Conservation (phyloP, 1,139 yeast genomes). For the Yamadazyma oceani region DNA sequence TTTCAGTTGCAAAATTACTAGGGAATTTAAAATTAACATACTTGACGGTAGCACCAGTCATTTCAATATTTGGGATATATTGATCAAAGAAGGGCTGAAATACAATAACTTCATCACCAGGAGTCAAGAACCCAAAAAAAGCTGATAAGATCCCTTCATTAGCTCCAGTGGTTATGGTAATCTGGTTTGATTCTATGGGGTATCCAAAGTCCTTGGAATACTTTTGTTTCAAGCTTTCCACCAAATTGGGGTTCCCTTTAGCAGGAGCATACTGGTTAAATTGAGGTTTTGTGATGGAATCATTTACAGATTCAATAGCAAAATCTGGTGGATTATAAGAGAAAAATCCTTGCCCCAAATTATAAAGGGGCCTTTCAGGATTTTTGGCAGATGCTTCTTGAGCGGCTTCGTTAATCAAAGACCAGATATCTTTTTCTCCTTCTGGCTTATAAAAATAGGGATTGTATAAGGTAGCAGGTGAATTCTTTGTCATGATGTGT, state of each 20-base stretch:
- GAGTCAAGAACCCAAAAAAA: constrained; percentile 78
- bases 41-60: constrained; percentile 88
- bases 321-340: constrained; percentile 92
- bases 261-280: constrained; percentile 93
- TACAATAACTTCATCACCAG: constrained; percentile 96
- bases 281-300: constrained; percentile 68
- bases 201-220: constrained; percentile 69
- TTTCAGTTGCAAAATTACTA: constrained; percentile 59
- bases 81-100: constrained; percentile 97
- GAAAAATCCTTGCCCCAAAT: constrained; percentile 96
- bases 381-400: constrained; percentile 53
- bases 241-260: constrained; percentile 76
- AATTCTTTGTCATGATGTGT: constrained; percentile 8
- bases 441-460: constrained; percentile 58
- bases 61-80: constrained; percentile 87
- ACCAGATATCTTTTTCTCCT: constrained; percentile 87
- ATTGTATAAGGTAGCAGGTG: constrained; percentile 40
- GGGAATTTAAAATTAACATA: constrained; percentile 88
- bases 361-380: constrained; percentile 71
- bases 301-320: constrained; percentile 79
- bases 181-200: constrained; percentile 58
- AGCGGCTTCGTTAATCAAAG: constrained; percentile 92
- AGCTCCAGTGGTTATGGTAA: constrained; percentile 92
- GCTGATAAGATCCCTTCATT: constrained; percentile 90
- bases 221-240: constrained; percentile 65